A percentile compares a stretch with the other conserved stretches of the same genome.
Conservation (phyloP, 2,329 filamentous ascomycete species). For the Arthroderma uncinatum region DNA sequence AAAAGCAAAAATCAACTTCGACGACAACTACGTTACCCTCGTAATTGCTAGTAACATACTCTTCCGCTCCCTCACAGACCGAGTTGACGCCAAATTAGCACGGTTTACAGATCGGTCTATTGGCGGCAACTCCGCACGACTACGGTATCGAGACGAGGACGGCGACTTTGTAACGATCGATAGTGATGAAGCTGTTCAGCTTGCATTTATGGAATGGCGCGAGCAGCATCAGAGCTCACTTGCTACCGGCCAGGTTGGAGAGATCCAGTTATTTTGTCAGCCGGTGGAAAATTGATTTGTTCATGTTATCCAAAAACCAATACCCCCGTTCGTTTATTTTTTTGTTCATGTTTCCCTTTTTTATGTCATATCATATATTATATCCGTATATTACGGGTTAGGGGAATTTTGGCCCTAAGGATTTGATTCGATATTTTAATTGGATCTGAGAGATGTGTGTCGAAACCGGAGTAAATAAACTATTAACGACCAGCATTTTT, state of each 20-base stretch:
- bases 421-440: not conserved
- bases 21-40: conserved; percentile 85
- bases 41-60: conserved; percentile 93
- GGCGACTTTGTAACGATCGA: conserved; percentile 88
- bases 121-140: conserved; percentile 65
- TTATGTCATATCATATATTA: conserved; percentile 2
- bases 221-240: conserved; percentile 57
- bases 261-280: conserved; percentile 79
- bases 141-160: conserved; percentile 86
- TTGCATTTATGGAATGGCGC: conserved; percentile 89
- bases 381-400: not conserved
- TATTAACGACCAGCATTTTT: not conserved
- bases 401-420: not conserved
- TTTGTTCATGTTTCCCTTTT: not conserved
- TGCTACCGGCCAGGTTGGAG: conserved; percentile 60
- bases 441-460: not conserved
- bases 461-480: not conserved
- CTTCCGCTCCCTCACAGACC: conserved; percentile 84
- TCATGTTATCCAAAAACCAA: not conserved
- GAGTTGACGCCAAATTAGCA: conserved; percentile 89
- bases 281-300: conserved; percentile 31
- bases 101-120: conserved; percentile 78
- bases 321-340: conserved; percentile 3
- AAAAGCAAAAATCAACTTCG: conserved; percentile 91
- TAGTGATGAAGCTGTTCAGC: conserved; percentile 91